A percentile compares a stretch with the other conserved stretches of the same genome.
Conservation (phyloP, 1,284 basidiomycete species). For the Austroboletus olivaceoglutinosus region DNA sequence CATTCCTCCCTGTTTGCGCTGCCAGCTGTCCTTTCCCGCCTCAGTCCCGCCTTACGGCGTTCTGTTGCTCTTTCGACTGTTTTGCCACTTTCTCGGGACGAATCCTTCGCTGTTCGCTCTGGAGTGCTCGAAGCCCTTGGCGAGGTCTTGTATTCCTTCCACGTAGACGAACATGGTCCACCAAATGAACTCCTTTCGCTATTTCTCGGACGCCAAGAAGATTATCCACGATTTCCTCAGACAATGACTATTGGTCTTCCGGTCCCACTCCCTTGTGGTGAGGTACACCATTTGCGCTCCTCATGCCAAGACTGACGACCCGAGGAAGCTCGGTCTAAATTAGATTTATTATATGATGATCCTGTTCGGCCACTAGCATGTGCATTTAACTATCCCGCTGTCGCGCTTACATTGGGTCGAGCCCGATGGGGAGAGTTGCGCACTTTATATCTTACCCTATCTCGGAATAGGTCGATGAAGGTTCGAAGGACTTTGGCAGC, state of each 20-base stretch:
- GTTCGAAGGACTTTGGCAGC: conserved; percentile 82
- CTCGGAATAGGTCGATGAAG: conserved; percentile 55
- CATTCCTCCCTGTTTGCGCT: conserved; percentile 88
- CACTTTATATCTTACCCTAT: conserved; percentile 65
- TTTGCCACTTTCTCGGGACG: conserved; percentile 64
- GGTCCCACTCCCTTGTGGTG: conserved; percentile 18
- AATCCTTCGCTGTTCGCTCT: conserved; percentile 69
- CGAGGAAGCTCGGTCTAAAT: conserved; percentile 21
- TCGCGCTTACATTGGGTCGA: conserved; percentile 80
- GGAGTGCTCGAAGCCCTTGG: conserved; percentile 89
- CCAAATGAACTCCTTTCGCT: conserved; percentile 79
- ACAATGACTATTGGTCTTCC: conserved; percentile 5
- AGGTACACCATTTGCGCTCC: conserved; percentile 2
- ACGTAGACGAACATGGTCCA: conserved; percentile 64
- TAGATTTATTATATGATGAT: conserved; percentile 49
- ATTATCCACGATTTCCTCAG: conserved; percentile 32
- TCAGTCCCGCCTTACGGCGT: conserved; percentile 55
- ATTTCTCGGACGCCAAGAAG: conserved; percentile 64
- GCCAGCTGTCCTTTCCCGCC: conserved; percentile 73
- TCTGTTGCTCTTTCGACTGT: conserved; percentile 64
- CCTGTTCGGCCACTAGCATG: conserved; percentile 82
- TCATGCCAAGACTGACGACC: conserved; percentile 10
- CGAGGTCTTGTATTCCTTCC: conserved; percentile 88
- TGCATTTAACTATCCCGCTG: conserved; percentile 94
- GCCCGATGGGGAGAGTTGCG: conserved; percentile 78